These are phyloP conservation scores for Linderina pennispora DNA, from an alignment of 192 early-diverging fungal genomes.

Conservation along the genomic window DNA sequence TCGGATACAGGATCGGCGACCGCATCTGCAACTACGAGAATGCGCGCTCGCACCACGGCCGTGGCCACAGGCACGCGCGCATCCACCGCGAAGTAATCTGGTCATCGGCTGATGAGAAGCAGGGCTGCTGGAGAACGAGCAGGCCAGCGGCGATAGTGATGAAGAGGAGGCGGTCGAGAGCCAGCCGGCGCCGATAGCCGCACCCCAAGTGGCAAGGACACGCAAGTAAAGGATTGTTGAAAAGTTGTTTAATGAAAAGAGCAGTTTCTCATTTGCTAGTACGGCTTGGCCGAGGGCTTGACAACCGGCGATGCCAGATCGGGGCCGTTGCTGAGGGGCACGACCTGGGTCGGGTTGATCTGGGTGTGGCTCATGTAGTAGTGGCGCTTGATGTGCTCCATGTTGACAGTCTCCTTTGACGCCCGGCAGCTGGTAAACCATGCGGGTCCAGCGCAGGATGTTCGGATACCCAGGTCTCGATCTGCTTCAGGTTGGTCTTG, in stretches of 20 bases:
- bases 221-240: too few species aligned
- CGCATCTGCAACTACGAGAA: conserved; percentile 17
- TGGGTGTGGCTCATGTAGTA: conserved; percentile 87
- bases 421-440: conserved; percentile 75
- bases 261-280: too few species aligned
- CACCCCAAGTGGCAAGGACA: conserved; percentile 1
- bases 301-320: conserved; percentile 27
- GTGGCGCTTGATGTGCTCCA: conserved; percentile 94
- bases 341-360: conserved; percentile 86
- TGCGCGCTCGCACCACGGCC: conserved; percentile 1
- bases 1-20: conserved; percentile 34
- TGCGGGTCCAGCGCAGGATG: conserved; percentile 76
- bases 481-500: conserved; percentile 87
- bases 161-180: background rate
- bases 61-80: conserved; percentile 5
- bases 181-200: background rate
- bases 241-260: too few species aligned
- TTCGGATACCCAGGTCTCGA: conserved; percentile 83
- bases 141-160: background rate
- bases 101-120: background rate
- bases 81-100: conserved; percentile 1
- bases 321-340: conserved; percentile 70
- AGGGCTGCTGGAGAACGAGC: background rate
- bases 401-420: conserved; percentile 82
- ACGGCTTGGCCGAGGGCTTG: conserved; percentile 25